Conservation (phyloP, 768 basidiomycete genomes). For the Russula brevipes region DNA sequence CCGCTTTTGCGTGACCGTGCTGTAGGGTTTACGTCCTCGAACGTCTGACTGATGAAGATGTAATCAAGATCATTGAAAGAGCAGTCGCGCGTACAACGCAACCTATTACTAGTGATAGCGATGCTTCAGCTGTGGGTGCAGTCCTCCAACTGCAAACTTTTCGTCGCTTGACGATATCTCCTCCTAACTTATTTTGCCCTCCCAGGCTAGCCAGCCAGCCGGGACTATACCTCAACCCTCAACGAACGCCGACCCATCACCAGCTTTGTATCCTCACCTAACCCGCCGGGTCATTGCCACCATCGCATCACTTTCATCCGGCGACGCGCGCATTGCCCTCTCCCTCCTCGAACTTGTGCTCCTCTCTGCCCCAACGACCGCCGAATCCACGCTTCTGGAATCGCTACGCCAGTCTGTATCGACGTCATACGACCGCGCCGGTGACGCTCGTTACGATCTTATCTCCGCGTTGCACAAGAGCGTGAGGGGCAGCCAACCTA, state of each 20-base stretch:
- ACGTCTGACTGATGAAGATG: slow-evolving; percentile 58
- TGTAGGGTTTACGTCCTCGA: slow-evolving; percentile 71
- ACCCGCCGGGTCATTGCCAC: slow-evolving; percentile 44
- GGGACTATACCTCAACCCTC: slow-evolving; percentile 14
- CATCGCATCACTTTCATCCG: slow-evolving; percentile 51
- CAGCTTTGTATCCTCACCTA: slow-evolving; percentile 36
- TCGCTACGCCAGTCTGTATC: slow-evolving; percentile 59
- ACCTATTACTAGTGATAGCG: not conserved
- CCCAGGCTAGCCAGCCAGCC: not conserved
- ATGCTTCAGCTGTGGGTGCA: not conserved
- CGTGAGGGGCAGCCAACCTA: slow-evolving; percentile 68
- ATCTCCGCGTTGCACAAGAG: slow-evolving; percentile 83
- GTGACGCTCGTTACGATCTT: slow-evolving; percentile 75
- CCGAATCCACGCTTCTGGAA: slow-evolving; percentile 48
- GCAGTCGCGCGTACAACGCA: slow-evolving; percentile 39
- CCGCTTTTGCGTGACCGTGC: not conserved
- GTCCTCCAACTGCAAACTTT: slow-evolving; percentile 12
- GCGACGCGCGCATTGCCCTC: slow-evolving; percentile 74
- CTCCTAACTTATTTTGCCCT: not conserved
- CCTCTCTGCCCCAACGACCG: slow-evolving; percentile 36
- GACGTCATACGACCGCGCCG: slow-evolving; percentile 67
- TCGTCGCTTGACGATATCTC: not conserved
- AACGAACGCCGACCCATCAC: slow-evolving; percentile 5
- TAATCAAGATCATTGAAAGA: slow-evolving; percentile 51
- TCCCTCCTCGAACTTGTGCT: slow-evolving; percentile 71